A percentile compares a stretch with the other conserved stretches of the same genome.
phyloP scores from a whole-genome alignment of 495 filamentous ascomycete species.

The Aspergillus ostianus region DNA sequence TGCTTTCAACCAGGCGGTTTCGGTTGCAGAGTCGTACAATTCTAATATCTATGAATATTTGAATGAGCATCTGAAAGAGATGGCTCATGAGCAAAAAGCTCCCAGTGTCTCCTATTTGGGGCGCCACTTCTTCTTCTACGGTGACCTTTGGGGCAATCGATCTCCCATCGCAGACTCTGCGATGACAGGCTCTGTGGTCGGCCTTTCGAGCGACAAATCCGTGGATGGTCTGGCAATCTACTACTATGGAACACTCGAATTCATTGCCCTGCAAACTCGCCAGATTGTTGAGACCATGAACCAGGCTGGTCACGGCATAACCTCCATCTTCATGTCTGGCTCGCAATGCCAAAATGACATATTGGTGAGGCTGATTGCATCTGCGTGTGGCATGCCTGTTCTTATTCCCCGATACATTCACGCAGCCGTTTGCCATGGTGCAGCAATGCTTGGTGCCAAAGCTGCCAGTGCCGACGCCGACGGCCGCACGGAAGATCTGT shows the following conservation, averaged over 20 bases:
- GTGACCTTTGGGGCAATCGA: constrained; percentile 96
- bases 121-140: constrained; percentile 96
- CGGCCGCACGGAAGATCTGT: constrained; percentile 80
- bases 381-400: constrained; percentile 87
- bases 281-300: constrained; percentile 97
- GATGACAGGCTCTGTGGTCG: constrained; percentile 87
- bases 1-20: constrained; percentile 73
- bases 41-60: constrained; percentile 91
- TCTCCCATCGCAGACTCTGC: constrained; percentile 87
- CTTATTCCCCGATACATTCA: constrained; percentile 88
- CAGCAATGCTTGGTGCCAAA: constrained; percentile 95
- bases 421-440: constrained; percentile 94
- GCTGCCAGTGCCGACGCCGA: constrained; percentile 75
- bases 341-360: constrained; percentile 95
- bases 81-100: constrained; percentile 63
- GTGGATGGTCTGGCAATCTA: constrained; percentile 83
- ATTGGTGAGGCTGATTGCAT: constrained; percentile 85
- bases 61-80: constrained; percentile 79
- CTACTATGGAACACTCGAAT: constrained; percentile 94
- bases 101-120: constrained; percentile 80
- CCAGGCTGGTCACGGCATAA: constrained; percentile 74
- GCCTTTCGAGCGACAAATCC: constrained; percentile 78
- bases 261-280: constrained; percentile 92
- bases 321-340: constrained; percentile 96
- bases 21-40: constrained; percentile 72